phyloP scores from a whole-genome alignment of 352 stramenopile genomes.

The Pythium aristosporum region DNA sequence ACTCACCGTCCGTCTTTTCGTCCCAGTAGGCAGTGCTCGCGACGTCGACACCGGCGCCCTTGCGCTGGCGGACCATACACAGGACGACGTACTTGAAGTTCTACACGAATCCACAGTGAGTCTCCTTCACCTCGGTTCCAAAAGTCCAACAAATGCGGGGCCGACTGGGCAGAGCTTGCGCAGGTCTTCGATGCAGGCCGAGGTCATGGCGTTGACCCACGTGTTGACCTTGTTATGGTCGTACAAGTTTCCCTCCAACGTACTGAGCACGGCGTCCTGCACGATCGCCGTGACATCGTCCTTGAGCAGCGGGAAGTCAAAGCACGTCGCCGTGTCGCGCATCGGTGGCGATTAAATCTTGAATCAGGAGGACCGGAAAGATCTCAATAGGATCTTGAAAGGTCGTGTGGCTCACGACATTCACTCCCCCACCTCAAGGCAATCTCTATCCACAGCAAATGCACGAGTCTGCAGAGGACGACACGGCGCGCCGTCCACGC shows the following conservation, averaged over 20 bases:
- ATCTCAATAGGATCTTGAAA: slow-evolving; percentile 28
- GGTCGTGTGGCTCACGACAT: slow-evolving; percentile 4
- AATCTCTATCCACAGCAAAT: neutral
- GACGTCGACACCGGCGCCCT: slow-evolving; percentile 61
- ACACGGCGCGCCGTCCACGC: neutral
- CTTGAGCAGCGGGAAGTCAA: slow-evolving; percentile 73
- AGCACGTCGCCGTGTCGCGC: slow-evolving; percentile 39
- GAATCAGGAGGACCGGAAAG: neutral
- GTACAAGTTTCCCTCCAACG: slow-evolving; percentile 75
- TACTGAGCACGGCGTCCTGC: slow-evolving; percentile 67
- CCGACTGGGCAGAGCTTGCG: slow-evolving; percentile 57
- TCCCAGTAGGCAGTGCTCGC: slow-evolving; percentile 69
- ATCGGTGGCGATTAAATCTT: slow-evolving; percentile 11
- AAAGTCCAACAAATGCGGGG: neutral
- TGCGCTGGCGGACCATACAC: slow-evolving; percentile 65
- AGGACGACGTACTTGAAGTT: slow-evolving; percentile 88
- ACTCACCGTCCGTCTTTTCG: slow-evolving; percentile 65
- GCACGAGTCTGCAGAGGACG: neutral
- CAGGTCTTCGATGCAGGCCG: slow-evolving; percentile 66
- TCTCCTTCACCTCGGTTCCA: neutral
- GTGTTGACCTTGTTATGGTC: slow-evolving; percentile 77
- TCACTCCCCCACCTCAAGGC: too few species aligned
- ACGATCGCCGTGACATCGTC: slow-evolving; percentile 74
- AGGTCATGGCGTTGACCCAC: slow-evolving; percentile 71
- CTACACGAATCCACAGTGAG: slow-evolving; percentile 24